Conservation (phyloP, 768 basidiomycete species). For the Tulasnella sp. region DNA sequence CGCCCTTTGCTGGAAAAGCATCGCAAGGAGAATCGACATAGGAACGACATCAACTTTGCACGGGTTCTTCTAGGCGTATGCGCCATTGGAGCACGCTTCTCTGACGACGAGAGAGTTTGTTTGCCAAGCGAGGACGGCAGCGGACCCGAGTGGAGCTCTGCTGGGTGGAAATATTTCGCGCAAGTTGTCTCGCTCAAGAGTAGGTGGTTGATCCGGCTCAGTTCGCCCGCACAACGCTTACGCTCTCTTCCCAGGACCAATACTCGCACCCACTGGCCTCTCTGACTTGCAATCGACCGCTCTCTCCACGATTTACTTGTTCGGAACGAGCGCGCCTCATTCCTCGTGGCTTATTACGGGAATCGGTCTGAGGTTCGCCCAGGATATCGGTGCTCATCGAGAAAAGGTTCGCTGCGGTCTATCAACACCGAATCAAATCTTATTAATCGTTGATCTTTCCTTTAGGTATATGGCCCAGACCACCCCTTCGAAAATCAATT, state of each 20-base stretch:
- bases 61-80: slow-evolving; percentile 64
- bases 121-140: slow-evolving; percentile 38
- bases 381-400: slow-evolving; percentile 54
- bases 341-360: slow-evolving; percentile 52
- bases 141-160: slow-evolving; percentile 44
- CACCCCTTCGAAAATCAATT: slow-evolving; percentile 58
- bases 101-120: slow-evolving; percentile 57
- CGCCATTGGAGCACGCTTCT: slow-evolving; percentile 56
- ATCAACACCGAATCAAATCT: slow-evolving; percentile 22
- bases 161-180: slow-evolving; percentile 59
- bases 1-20: slow-evolving; percentile 59
- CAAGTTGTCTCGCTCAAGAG: slow-evolving; percentile 58
- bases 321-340: slow-evolving; percentile 36
- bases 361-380: slow-evolving; percentile 36
- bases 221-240: not conserved
- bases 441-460: not conserved
- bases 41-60: slow-evolving; percentile 50
- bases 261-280: slow-evolving; percentile 47
- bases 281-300: slow-evolving; percentile 60
- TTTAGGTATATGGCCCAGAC: slow-evolving; percentile 40
- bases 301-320: slow-evolving; percentile 53
- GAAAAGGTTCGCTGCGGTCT: slow-evolving; percentile 41
- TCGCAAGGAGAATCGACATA: slow-evolving; percentile 49
- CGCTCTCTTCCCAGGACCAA: not conserved
- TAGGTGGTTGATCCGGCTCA: slow-evolving; percentile 45